phyloP scores from a whole-genome alignment of 2,329 filamentous ascomycete species.

The Fusarium setosum region DNA sequence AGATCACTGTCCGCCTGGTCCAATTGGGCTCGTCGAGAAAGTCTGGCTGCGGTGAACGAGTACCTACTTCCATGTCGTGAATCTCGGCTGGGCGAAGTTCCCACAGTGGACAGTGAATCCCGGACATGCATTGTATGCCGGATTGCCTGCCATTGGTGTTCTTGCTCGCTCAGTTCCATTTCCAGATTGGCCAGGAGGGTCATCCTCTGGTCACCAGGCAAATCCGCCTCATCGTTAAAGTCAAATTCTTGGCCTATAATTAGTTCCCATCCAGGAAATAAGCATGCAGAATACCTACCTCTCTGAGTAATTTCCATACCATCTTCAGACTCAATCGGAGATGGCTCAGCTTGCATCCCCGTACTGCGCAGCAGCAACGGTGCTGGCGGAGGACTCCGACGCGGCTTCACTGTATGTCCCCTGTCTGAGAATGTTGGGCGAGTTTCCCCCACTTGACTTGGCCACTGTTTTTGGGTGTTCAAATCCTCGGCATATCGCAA shows the following conservation, averaged over 20 bases:
- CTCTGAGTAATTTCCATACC: conserved; percentile 52
- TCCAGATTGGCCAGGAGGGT: conserved; percentile 69
- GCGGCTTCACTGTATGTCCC: conserved; percentile 55
- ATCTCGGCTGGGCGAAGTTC: conserved; percentile 38
- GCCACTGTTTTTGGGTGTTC: conserved; percentile 52
- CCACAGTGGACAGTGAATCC: conserved; percentile 63
- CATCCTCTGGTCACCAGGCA: conserved; percentile 52
- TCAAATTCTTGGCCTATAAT: conserved; percentile 13
- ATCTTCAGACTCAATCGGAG: conserved; percentile 62
- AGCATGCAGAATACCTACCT: conserved; percentile 10
- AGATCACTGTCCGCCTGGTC: conserved; percentile 26
- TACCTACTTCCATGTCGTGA: conserved; percentile 34
- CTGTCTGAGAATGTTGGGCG: conserved; percentile 69
- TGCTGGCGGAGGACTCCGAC: conserved; percentile 67
- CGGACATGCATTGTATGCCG: conserved; percentile 60
- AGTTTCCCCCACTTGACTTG: conserved; percentile 68
- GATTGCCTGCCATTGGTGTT: conserved; percentile 69
- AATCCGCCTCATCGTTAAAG: not conserved
- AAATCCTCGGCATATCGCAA: conserved; percentile 20
- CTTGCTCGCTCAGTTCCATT: conserved; percentile 70
- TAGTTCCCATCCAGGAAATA: not conserved
- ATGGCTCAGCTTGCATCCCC: conserved; percentile 60
- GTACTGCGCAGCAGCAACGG: conserved; percentile 62
- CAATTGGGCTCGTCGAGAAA: conserved; percentile 26
- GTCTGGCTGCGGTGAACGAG: conserved; percentile 10